Base-by-base conservation (phyloP, 139 green algal genomes). In the Gonium pectorale region DNA sequence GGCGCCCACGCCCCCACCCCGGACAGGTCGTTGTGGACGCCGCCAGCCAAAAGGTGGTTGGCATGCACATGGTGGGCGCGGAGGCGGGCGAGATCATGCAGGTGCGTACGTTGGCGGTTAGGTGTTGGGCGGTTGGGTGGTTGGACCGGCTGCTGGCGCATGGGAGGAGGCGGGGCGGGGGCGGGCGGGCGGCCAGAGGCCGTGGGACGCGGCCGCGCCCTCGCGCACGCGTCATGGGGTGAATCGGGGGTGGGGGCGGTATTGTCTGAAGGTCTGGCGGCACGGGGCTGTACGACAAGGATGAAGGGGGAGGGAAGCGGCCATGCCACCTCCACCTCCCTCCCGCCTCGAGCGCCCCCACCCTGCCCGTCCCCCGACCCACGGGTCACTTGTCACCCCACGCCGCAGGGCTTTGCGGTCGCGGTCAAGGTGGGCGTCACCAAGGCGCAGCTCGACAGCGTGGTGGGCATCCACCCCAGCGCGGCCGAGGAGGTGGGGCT, bases 41-140 rank as follows among this genome's bases (percentile, higher is more conserved):
- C 2, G 74, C 85, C 6, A 97, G 75, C 24, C 91, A 98, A 59
- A 92, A 92, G 88, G 94, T 98, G 75, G 64, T 99, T 41, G 97
- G 97, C 17, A 90, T 93, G 26, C 97, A 99, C 94, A 99, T 99
- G 95, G 94, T 98, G 17, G 97, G 97, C 51, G 90, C 93, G 19
- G 96, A 99, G 31, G 88, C 95, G 0, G 92, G 93, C 1, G 97
- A 99, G 89, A 99, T 99, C 86, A 96, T 99, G 94, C 96, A 97
- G 91, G 92, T 94, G 69, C 8, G 77, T 0, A n/a, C n/a, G n/a
- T 7, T 2, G 63, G 63, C 6, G 63, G 5, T 17, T 41, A 11
- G 27, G 60, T 5, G n/a, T 35, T 26, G 15, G 22, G 19, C 19
- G 56, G 56, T 8, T n/a, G 52, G 52, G 4, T 62, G 52, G 46